Conservation (phyloP, 2,329 filamentous ascomycete genomes). For the Lasiodiplodia sp. region DNA sequence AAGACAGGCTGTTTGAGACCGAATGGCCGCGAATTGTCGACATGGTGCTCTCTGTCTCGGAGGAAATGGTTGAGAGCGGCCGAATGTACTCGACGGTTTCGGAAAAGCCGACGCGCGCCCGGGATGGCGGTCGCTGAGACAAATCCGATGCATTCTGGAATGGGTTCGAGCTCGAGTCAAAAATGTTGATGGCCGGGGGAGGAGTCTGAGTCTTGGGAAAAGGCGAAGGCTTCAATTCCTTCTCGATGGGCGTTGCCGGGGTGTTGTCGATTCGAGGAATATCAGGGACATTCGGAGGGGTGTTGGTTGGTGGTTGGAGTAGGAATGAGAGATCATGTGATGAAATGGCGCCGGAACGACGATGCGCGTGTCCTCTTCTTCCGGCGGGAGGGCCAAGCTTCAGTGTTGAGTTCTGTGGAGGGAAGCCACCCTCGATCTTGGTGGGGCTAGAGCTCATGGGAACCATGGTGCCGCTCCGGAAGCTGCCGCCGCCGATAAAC, state of each 20-base stretch:
- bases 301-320: slow-evolving; percentile 64
- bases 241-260: slow-evolving; percentile 24
- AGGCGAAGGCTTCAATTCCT: slow-evolving; percentile 18
- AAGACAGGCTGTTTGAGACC: slow-evolving; percentile 80
- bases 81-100: slow-evolving; percentile 85
- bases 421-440: slow-evolving; percentile 67
- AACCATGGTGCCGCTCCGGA: slow-evolving; percentile 56
- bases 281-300: slow-evolving; percentile 52
- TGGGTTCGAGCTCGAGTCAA: slow-evolving; percentile 36
- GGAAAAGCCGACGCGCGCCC: slow-evolving; percentile 80
- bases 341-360: slow-evolving; percentile 82
- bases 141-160: slow-evolving; percentile 42
- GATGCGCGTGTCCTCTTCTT: slow-evolving; percentile 77
- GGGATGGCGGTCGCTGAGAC: slow-evolving; percentile 52
- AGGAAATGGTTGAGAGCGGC: slow-evolving; percentile 83
- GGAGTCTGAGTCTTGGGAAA: slow-evolving; percentile 17
- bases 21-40: slow-evolving; percentile 75
- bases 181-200: slow-evolving; percentile 46
- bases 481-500: slow-evolving; percentile 77
- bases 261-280: slow-evolving; percentile 27
- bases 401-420: slow-evolving; percentile 60
- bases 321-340: slow-evolving; percentile 80
- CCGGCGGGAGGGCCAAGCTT: slow-evolving; percentile 58
- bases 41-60: slow-evolving; percentile 79
- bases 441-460: slow-evolving; percentile 74